Evolutionary conservation across 2,329 filamentous ascomycete species (phyloP), one percentile per base, ranked within the genome.

Genomic region (Neonectria neomacrospora): DNA sequence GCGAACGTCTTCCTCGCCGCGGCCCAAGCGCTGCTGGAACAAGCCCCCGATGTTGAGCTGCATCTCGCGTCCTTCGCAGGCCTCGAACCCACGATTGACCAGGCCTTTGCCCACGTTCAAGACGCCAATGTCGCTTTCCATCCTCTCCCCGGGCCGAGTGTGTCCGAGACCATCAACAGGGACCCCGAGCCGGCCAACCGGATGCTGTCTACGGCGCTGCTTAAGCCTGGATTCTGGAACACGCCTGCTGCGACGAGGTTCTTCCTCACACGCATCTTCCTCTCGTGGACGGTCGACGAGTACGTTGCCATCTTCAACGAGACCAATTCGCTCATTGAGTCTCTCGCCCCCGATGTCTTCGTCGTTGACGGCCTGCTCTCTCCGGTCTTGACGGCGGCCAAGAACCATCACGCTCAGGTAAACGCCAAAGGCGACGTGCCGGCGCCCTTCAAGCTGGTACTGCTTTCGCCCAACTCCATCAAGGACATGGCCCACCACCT

Each of bases 1-100:
- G 58, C 58, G n/a, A 61, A 61, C n/a, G 58, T 61, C n/a, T 26
- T 61, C 8, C 30, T 61, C 9, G 52, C 58, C 12, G 56, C 58
- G 2, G 53, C 53, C 11, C 23, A 61, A 10, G 58, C 42, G 52
- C 20, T 61, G 11, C 23, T 61, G 18, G 20, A 37, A 18, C 39
- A 16, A 18, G 47, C 39, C 5, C n/a, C n/a, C 3, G 10, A 53
- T 20, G 28, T 44, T n/a, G 37, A 56, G 42, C 34, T 61, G 11
- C 52, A 61, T 9, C 34, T 61, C 22, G 53, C 52, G 20, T 61
- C 58, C 18, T 53, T 47, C 10, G 26, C 22, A 16, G 22, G 37
- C 9, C 28, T 61, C 4, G n/a, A 30, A 8, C 45, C 10, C 2
- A n/a, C 53, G 3, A 23, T 42, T 11, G 10, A 42, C 7, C 37